These are phyloP conservation scores for Solanum chiquidenum DNA, from an alignment of 257 asterid species.

Conservation along the genomic window DNA sequence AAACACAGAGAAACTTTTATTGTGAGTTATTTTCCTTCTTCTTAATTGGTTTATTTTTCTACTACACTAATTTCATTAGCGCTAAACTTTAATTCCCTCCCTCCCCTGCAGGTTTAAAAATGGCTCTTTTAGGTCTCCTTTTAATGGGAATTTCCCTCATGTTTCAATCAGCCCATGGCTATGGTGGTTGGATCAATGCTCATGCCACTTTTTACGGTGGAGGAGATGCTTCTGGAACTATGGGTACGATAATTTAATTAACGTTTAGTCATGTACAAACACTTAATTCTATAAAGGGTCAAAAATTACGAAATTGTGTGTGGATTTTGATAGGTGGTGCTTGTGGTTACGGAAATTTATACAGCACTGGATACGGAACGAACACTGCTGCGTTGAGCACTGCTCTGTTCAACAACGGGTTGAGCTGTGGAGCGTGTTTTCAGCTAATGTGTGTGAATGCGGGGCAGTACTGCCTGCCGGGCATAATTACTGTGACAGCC, in stretches of 20 bases:
- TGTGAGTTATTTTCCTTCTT: background rate
- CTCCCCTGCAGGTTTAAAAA: conserved; percentile 20
- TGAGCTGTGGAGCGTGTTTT: conserved; percentile 76
- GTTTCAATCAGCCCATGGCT: conserved; percentile 27
- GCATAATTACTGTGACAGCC: conserved; percentile 70
- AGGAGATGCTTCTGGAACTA: conserved; percentile 93
- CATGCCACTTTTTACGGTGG: conserved; percentile 96
- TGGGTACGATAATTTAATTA: conserved; percentile 39
- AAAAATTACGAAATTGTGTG: too few species aligned
- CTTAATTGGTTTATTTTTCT: background rate
- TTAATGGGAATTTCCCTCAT: conserved; percentile 34
- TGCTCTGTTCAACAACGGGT: conserved; percentile 63
- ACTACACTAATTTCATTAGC: background rate
- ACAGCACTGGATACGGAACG: conserved; percentile 76
- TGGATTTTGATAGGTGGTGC: conserved; percentile 55
- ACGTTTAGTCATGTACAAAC: background rate
- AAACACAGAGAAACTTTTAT: background rate
- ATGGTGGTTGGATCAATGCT: conserved; percentile 82
- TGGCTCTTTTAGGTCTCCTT: conserved; percentile 22
- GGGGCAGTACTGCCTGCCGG: conserved; percentile 47
- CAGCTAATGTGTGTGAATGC: conserved; percentile 57
- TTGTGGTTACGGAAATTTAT: conserved; percentile 88
- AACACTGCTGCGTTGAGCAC: conserved; percentile 84
- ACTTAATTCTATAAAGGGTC: background rate
- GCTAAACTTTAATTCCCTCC: background rate